Evolutionary conservation across 208 protist species (phyloP), one percentile per base, ranked within the genome.

Genomic region (Spongospora subterranea): DNA sequence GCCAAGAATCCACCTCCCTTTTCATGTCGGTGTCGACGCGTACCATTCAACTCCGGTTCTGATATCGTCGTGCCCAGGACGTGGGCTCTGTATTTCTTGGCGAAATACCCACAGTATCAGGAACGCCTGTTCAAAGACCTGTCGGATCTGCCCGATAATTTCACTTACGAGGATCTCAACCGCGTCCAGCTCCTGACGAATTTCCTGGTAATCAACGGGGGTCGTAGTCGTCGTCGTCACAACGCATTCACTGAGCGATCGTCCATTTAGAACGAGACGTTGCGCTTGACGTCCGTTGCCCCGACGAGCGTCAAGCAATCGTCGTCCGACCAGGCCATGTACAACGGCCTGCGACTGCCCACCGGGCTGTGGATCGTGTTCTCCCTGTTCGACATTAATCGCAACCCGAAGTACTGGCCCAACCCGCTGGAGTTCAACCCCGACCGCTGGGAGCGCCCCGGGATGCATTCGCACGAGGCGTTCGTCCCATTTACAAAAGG

Each of bases 401-500:
- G n/a, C 35, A 6, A 82, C 71, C 71, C 71, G 17, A 35, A 82
- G 17, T 43, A 82, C 71, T 82, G 6, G 17, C n/a, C 71, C n/a
- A n/a, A 82, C n/a, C 71, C 71, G 17, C 40, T 82, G 17, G 35
- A 35, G 71, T 82, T 82, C n/a, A 35, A 82, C n/a, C 71, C 71
- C 35, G 71, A 82, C 35, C 71, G 71, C 71, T 82, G 71, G 71
- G 24, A 6, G 13, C 17, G 35, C 35, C 40, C 71, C 6, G 17
- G 17, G 71, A 6, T 6, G n/a, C 71, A 35, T 43, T 45, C n/a
- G 17, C 6, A 39, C 17, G 71, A 82, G 6, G 71, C 71, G n/a
- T 82, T 45, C 71, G 71, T 43, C 71, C 17, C 71, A n/a, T 82
- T 82, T 43, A 82, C 71, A 6, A 82, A 82, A 43, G 71, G 71